Conservation (phyloP, 257 asterid genomes). For the Solanum gracilifrons region DNA sequence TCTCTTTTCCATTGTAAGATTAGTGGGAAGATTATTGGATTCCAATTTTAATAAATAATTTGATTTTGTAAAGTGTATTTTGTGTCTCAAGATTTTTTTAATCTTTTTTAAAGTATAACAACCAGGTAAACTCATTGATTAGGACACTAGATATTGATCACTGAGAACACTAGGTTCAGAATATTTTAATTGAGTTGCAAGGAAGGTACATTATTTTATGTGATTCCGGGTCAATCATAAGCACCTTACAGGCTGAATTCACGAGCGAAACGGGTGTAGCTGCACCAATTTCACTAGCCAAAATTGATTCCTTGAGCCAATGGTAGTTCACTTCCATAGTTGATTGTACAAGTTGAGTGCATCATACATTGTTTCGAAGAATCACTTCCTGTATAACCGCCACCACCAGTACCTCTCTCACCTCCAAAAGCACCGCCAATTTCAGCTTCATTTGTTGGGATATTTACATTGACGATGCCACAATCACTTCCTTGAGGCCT, state of each 20-base stretch:
- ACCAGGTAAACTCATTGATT: too few relatives aligned
- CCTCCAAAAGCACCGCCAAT: constrained; percentile 99
- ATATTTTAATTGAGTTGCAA: neutral
- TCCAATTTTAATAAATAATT: too few relatives aligned
- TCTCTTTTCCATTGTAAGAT: too few relatives aligned
- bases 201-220: neutral
- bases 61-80: too few relatives aligned
- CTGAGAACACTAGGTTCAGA: neutral
- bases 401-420: constrained; percentile 95
- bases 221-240: neutral
- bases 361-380: constrained; percentile 97
- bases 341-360: constrained; percentile 87
- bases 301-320: constrained; percentile 82
- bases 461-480: constrained; percentile 86
- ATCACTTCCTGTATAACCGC: constrained; percentile 97
- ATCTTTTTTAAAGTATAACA: too few relatives aligned
- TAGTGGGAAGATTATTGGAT: too few relatives aligned
- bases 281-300: constrained; percentile 20
- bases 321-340: constrained; percentile 64
- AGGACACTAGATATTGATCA: too few relatives aligned
- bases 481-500: constrained; percentile 96
- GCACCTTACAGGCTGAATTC: neutral
- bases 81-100: too few relatives aligned
- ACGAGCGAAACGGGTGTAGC: neutral
- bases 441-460: constrained; percentile 96